Evolutionary conservation across 2,329 filamentous ascomycete genomes (phyloP).

Genomic region (Magnaporthiopsis incrustans): DNA sequence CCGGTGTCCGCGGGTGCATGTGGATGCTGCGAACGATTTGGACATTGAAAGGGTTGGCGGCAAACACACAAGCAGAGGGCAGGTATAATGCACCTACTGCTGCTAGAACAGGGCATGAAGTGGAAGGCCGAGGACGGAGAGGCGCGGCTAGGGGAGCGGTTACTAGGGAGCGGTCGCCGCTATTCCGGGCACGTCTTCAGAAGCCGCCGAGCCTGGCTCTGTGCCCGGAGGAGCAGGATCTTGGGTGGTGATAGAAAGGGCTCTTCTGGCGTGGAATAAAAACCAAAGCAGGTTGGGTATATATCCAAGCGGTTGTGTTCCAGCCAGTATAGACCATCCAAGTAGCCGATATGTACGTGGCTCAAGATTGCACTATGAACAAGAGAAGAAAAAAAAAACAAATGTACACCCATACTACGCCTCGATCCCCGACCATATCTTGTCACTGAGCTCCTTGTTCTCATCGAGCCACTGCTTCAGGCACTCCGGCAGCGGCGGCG

Average conservation of each 20-base stretch:
- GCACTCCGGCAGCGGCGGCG: constrained; percentile 1
- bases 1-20: constrained; percentile 34
- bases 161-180: constrained; percentile 40
- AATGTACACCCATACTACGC: not conserved
- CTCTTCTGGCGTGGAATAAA: constrained; percentile 19
- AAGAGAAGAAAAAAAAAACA: not conserved
- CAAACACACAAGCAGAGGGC: constrained; percentile 47
- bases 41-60: constrained; percentile 35
- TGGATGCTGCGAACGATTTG: too few species aligned
- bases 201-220: constrained; percentile 30
- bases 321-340: not conserved
- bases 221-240: constrained; percentile 32
- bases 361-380: too few species aligned
- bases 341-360: not conserved
- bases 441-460: constrained; percentile 3
- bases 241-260: constrained; percentile 37
- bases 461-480: not conserved
- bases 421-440: constrained; percentile 3
- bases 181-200: constrained; percentile 41
- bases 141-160: constrained; percentile 30
- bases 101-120: constrained; percentile 23
- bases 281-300: not conserved
- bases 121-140: constrained; percentile 27
- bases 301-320: too few species aligned
- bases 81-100: constrained; percentile 38